A percentile compares a stretch with the other conserved stretches of the same genome.
Evolutionary conservation across 495 filamentous ascomycete species (phyloP).

Genomic region (Daldinia grandis): DNA sequence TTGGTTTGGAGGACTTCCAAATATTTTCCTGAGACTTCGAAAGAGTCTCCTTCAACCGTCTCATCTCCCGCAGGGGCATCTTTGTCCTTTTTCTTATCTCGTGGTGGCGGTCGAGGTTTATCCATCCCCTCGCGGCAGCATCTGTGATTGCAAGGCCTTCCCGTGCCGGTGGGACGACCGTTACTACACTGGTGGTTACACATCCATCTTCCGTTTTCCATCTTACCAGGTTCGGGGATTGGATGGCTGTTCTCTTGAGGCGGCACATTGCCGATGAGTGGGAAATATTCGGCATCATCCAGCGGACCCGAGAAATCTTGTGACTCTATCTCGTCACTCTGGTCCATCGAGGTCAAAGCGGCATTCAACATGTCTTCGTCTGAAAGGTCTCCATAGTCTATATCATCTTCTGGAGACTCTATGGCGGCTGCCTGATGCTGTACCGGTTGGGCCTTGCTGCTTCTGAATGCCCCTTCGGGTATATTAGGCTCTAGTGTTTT

Average conservation of each 20-base stretch:
- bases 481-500: conserved; percentile 70
- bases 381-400: conserved; percentile 42
- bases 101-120: conserved; percentile 72
- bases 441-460: conserved; percentile 19
- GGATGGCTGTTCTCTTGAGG: background rate
- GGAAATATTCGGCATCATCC: conserved; percentile 47
- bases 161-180: conserved; percentile 72
- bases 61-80: background rate
- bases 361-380: conserved; percentile 45
- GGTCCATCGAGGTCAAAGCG: conserved; percentile 9
- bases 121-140: conserved; percentile 91
- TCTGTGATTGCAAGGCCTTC: conserved; percentile 63
- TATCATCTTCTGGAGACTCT: conserved; percentile 18
- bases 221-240: conserved; percentile 56
- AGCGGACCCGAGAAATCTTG: conserved; percentile 66
- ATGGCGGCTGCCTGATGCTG: conserved; percentile 12
- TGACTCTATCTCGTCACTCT: conserved; percentile 8
- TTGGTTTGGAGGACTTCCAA: background rate
- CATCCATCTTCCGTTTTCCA: conserved; percentile 84
- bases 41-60: background rate
- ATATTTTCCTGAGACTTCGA: background rate
- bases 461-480: conserved; percentile 63
- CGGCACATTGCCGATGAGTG: conserved; percentile 33
- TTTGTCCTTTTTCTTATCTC: conserved; percentile 46
- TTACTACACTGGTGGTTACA: conserved; percentile 82